Percentiles rank a stretch among this genome's conserved stretches.
These are phyloP conservation scores for Trichoderma arundinaceum DNA, from an alignment of 2,329 filamentous ascomycete species.

Conservation along the genomic window DNA sequence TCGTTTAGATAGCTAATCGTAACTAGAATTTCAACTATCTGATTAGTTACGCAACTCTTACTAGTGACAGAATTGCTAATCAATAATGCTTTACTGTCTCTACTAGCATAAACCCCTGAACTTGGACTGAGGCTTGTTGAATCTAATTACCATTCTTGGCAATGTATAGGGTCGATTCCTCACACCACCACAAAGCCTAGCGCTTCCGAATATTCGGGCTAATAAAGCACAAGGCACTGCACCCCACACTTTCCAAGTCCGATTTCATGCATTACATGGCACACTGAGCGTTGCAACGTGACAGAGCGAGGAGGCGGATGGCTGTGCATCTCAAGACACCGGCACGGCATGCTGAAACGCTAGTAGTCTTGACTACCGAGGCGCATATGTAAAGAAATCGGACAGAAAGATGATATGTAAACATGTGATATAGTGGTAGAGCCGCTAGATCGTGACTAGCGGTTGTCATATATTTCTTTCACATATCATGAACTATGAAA, in stretches of 20 bases:
- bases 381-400: neutral
- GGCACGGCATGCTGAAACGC: neutral
- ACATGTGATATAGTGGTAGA: neutral
- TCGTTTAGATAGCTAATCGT: neutral
- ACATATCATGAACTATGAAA: neutral
- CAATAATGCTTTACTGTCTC: neutral
- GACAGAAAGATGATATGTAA: neutral
- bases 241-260: slow-evolving; percentile 22
- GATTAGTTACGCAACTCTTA: neutral
- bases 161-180: neutral
- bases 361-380: neutral
- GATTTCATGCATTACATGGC: slow-evolving; percentile 18
- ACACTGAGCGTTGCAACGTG: slow-evolving; percentile 19
- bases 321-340: neutral
- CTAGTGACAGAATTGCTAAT: neutral
- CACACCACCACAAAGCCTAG: slow-evolving; percentile 13
- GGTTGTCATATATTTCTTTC: neutral
- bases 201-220: slow-evolving; percentile 13
- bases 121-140: neutral
- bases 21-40: neutral
- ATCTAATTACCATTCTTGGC: neutral
- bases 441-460: neutral
- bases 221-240: slow-evolving; percentile 11
- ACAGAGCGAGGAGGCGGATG: neutral
- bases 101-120: neutral